Evolutionary conservation across 192 early-diverging fungal species (phyloP).

Genomic region (Podila epicladia): DNA sequence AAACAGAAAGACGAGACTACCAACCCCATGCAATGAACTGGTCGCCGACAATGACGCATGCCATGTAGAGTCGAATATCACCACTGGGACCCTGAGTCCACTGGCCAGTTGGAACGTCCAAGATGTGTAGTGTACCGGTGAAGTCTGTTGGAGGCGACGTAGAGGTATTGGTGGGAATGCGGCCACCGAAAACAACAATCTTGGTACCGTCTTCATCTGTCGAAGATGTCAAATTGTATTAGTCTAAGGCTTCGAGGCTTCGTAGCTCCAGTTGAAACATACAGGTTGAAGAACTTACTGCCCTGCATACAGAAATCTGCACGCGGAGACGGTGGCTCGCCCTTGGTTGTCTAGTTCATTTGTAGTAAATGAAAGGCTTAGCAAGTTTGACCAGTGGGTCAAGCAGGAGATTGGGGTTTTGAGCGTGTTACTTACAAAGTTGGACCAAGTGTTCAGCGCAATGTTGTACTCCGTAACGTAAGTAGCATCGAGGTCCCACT

Average conservation of each 20-base stretch:
- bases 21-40: constrained; percentile 32
- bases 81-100: constrained; percentile 4
- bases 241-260: no score
- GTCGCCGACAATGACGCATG: constrained; percentile 24
- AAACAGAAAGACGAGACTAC: no score
- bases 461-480: constrained; percentile 27
- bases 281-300: constrained; percentile 5
- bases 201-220: constrained; percentile 27
- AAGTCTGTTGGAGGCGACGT: not conserved
- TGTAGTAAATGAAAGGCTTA: not conserved
- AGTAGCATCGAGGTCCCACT: constrained; percentile 11
- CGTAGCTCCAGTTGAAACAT: not conserved
- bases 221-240: not conserved
- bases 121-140: constrained; percentile 13
- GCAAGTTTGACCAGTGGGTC: not conserved
- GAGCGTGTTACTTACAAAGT: constrained; percentile 22
- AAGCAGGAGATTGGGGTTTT: not conserved
- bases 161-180: not conserved
- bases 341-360: constrained; percentile 5
- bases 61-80: constrained; percentile 11
- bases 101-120: constrained; percentile 6
- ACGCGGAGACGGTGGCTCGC: constrained; percentile 9
- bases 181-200: constrained; percentile 29
- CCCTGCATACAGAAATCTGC: constrained; percentile 29
- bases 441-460: constrained; percentile 9